Evolutionary conservation across 2,329 filamentous ascomycete species (phyloP), one percentile per base, ranked within the genome.

Genomic region (Didymella pomorum): DNA sequence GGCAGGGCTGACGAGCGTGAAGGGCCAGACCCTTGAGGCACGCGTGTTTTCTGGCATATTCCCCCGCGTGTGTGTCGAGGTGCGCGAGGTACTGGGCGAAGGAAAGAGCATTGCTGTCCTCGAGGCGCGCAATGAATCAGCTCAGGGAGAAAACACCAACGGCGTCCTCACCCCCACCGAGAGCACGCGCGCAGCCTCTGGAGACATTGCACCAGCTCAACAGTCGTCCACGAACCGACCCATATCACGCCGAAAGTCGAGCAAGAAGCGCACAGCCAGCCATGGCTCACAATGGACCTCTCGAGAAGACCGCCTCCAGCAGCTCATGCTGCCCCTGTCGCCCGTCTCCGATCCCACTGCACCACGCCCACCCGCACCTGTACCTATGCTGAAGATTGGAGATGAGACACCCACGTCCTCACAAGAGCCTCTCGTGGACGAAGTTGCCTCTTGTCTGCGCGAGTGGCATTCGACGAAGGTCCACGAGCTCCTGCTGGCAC

Each of bases 31-130:
- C 0, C 87, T 98, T 29, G 94, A 98, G 79, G 93, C 94, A 59
- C 88, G 95, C 65, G 95, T 99, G 58, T 99, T 98, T 76, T 97
- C 93, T n/a, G 95, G 95, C 69, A 96, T 99, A 71, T 99, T 99
- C 74, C 95, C 95, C 11, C 86, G 91, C 65, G 95, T 89, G 76
- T 99, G 94, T 70, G 94, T 99, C 57, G 93, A 99, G 78, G 89
- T 99, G 58, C 88, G 94, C 65, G 95, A 99, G 79, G 88, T 97
- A 53, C 84, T 99, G 33, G 93, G 91, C 60, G 92, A 76, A 46
- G 68, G 67, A 52, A 74, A 74, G 66, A 67, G 59, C 43, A 61
- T 58, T 16, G 66, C 60, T 12, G 56, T 48, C 33, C 23, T 42
- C 25, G 56, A 68, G 2, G 61, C 67, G 47, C 61, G 43, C n/a